Conservation (phyloP, 768 basidiomycete species). For the Pleurotus pulmonarius region DNA sequence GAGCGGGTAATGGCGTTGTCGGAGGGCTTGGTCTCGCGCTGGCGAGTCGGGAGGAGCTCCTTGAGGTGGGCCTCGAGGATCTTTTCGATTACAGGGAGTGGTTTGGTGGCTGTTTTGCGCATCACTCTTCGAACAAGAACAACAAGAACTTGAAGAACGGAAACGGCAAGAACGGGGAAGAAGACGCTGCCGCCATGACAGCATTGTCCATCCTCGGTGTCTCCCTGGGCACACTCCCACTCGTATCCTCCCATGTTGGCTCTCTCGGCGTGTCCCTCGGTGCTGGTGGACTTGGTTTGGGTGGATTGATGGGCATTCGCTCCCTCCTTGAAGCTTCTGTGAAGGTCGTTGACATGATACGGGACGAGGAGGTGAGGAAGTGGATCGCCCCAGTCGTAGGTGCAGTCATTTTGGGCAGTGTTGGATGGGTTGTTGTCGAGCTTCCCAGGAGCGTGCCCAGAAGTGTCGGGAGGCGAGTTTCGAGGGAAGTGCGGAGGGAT, state of each 20-base stretch:
- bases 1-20: slow-evolving; percentile 50
- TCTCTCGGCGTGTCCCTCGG: neutral
- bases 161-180: neutral
- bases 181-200: slow-evolving; percentile 23
- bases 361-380: slow-evolving; percentile 66
- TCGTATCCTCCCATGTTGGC: neutral
- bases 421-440: slow-evolving; percentile 81
- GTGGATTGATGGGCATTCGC: slow-evolving; percentile 53
- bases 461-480: slow-evolving; percentile 84
- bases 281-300: neutral
- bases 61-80: slow-evolving; percentile 79
- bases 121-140: neutral
- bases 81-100: slow-evolving; percentile 84
- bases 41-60: slow-evolving; percentile 70
- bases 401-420: slow-evolving; percentile 66
- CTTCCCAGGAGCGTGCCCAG: slow-evolving; percentile 86
- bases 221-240: slow-evolving; percentile 78
- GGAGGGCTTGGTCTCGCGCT: slow-evolving; percentile 85
- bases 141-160: neutral
- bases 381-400: slow-evolving; percentile 90
- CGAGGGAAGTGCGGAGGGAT: slow-evolving; percentile 45
- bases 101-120: slow-evolving; percentile 65
- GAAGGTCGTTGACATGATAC: slow-evolving; percentile 72
- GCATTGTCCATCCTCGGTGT: slow-evolving; percentile 73
- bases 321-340: slow-evolving; percentile 76